Base-by-base conservation (phyloP, 371 early-diverging fungal species). In the Mortierella sp. region DNA sequence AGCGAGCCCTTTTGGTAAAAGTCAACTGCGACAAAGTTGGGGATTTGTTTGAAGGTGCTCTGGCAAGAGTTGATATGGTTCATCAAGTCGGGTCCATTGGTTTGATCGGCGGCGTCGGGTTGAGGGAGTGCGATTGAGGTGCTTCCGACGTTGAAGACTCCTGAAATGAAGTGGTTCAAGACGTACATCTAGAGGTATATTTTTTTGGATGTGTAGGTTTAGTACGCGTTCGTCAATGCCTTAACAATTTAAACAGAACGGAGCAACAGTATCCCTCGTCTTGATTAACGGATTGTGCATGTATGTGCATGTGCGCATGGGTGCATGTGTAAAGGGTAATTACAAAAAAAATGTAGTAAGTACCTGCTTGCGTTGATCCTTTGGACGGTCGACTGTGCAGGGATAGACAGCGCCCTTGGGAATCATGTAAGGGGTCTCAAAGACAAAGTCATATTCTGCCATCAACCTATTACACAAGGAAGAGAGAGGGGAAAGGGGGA, bases 21-120 rank as follows among this genome's bases (percentile, higher is more conserved):
- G 87, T 96, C 96, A 1, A 96, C 93, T 1, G 94, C 90, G 40
- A 96, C 82, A 85, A 93, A 96, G 83, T 91, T 96, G 57, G 95
- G 95, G 71, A 89, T 89, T 69, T 89, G 88, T 1, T 89, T 89
- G 81, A 93, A 93, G 0, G 90, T 90, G 0, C 82, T 64, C 26
- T 73, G 79, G 69, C 93, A 93, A 0, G 77, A 75, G 28, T 88
- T 73, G 71, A 90, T 89, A 71, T 93, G 91, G 28, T 57, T 69
- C 51, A 87, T 28, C 26, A 93, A 83, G 31, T 78, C 82, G 0
- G 88, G 79, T 10, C 88, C 69, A 75, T 94, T 93, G 69, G 93
- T 93, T 34, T 83, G 73, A 71, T 88, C 87, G 19, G 92, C 92
- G 3, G 80, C 79, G 0, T 88, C 91, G 19, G 88, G 88, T 73